Percentiles rank a stretch among this genome's conserved stretches.
These are phyloP conservation scores for Citrus reticulata DNA, from an alignment of 345 rosid species.

Conservation along the genomic window DNA sequence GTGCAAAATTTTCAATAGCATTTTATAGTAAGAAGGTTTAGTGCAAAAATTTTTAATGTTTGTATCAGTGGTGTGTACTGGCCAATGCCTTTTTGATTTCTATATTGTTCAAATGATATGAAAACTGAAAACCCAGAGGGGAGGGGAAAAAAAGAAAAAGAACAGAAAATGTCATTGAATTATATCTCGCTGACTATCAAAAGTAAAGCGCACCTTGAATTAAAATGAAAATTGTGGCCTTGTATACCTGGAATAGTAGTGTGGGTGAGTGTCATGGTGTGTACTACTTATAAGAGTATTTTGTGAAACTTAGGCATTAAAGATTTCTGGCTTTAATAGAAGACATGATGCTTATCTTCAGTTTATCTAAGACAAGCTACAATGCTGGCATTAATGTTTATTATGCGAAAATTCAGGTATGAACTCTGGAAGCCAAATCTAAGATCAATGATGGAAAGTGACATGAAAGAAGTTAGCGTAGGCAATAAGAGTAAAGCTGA, in stretches of 20 bases:
- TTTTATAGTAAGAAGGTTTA: background rate
- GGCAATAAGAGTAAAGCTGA: conserved; percentile 79
- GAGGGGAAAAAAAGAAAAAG: background rate
- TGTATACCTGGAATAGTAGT: background rate
- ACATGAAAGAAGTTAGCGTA: conserved; percentile 92
- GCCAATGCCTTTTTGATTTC: background rate
- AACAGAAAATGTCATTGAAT: background rate
- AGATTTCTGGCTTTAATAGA: background rate
- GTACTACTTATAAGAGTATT: background rate
- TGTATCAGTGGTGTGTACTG: background rate
- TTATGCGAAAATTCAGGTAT: conserved; percentile 35
- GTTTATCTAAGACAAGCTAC: background rate
- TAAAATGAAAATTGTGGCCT: background rate
- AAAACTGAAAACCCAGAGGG: background rate
- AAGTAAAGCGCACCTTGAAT: background rate
- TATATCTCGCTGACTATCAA: background rate
- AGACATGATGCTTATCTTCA: background rate
- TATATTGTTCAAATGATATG: background rate
- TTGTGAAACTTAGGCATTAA: background rate
- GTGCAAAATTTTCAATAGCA: background rate
- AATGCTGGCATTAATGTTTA: background rate
- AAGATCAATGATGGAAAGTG: conserved; percentile 87
- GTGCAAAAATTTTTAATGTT: background rate
- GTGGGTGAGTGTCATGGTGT: background rate
- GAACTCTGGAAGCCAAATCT: conserved; percentile 99